Evolutionary conservation across 2,329 filamentous ascomycete species (phyloP), one percentile per base, ranked within the genome.

Genomic region (Diaporthe australafricana): DNA sequence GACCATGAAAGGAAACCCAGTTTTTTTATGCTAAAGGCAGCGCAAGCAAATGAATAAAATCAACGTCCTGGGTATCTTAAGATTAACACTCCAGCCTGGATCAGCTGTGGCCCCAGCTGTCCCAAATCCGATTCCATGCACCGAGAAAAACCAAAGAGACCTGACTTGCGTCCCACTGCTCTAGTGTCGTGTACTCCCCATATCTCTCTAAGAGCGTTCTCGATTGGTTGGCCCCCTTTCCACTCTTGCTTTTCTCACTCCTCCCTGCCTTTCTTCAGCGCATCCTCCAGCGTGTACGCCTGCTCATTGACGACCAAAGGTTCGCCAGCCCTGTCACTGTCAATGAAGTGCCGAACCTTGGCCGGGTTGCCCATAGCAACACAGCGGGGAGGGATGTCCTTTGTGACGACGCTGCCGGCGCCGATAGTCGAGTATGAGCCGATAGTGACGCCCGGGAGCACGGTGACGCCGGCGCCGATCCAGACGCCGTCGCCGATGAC

Each of bases 401-500:
- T 70, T 9, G 75, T 78, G 12, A 81, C 77, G 14, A 81, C 74
- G 60, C 74, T 76, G 55, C 78, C 77, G 25, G 79, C 78, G 7
- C 77, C 79, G 27, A 81, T 79, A 4, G 78, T 78, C 7, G 79
- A 75, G 22, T 79, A 76, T 50, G 73, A 57, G 25, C 79, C 79
- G 12, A 81, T 78, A 9, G 76, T 77, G 5, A 80, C 76, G 12
- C 78, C 78, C 11, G 76, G 77, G 76, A 84, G 56, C 45, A 84
- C 80, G 3, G 76, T 80, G 9, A 77, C 82, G 22, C 79, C 77
- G 16, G 78, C 80, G 2, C 83, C 82, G 53, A 85, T 81, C 81
- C 82, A 84, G 38, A 82, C 82, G 47, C 81, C 77, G 48, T 83
- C 76, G 1, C 79, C 81, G 60, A 84, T 82, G 2, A 73, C 77